A percentile compares a stretch with the other conserved stretches of the same genome.
Conservation (phyloP, 768 basidiomycete species). For the Lactarius tabidus region DNA sequence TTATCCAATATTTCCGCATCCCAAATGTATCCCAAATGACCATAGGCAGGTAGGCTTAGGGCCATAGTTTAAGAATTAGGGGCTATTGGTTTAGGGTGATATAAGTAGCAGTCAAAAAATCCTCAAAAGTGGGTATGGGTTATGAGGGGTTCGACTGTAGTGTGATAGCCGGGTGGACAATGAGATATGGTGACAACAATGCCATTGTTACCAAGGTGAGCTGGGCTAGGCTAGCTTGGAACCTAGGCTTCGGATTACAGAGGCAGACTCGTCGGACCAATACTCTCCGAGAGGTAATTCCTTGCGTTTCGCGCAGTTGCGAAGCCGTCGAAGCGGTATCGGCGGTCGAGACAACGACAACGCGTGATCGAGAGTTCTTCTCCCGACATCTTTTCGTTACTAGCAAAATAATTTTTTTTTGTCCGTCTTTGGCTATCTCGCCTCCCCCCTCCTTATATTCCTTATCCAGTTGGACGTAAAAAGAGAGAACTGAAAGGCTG, state of each 20-base stretch:
- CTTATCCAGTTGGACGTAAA: neutral
- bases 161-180: slow-evolving; percentile 15
- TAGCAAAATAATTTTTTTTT: neutral
- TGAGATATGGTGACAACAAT: neutral
- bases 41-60: too few relatives aligned
- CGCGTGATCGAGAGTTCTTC: slow-evolving; percentile 23
- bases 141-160: too few relatives aligned
- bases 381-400: slow-evolving; percentile 17
- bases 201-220: neutral
- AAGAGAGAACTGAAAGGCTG: neutral
- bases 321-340: slow-evolving; percentile 1
- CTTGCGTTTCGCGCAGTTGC: slow-evolving; percentile 3
- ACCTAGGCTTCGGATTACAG: neutral
- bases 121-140: too few relatives aligned
- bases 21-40: too few relatives aligned
- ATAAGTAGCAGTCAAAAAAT: too few relatives aligned
- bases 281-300: slow-evolving; percentile 6
- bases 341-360: neutral
- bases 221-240: neutral
- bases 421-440: too few relatives aligned
- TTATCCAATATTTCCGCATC: too few relatives aligned
- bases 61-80: too few relatives aligned
- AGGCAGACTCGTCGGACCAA: neutral
- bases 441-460: neutral
- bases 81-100: too few relatives aligned